phyloP scores from a whole-genome alignment of 2,329 filamentous ascomycete species.

The Bipolaris victoriae region DNA sequence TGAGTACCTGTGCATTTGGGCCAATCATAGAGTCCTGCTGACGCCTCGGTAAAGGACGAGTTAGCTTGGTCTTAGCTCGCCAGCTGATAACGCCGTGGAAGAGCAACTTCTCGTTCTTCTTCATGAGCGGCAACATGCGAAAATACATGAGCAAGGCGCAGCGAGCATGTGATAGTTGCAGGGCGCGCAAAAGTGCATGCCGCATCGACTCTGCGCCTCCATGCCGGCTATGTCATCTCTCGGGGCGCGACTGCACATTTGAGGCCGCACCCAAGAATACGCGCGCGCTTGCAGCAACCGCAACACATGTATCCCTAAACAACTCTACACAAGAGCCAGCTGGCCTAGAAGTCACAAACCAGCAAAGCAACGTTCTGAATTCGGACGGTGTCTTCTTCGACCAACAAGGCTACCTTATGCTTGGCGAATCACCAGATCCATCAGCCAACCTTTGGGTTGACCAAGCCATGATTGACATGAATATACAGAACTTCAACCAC shows the following conservation, averaged over 20 bases:
- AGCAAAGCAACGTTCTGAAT: background rate
- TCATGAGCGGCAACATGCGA: background rate
- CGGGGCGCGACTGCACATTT: constrained; percentile 1
- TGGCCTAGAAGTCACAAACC: background rate
- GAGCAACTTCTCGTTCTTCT: background rate
- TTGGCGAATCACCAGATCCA: background rate
- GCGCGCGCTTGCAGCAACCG: background rate
- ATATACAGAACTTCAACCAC: background rate
- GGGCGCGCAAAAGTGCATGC: constrained; percentile 1
- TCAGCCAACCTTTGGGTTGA: constrained; percentile 2
- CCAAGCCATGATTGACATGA: constrained; percentile 1
- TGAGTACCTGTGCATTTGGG: no score
- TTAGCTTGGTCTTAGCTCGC: background rate
- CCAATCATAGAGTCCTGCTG: no score
- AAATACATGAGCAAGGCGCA: constrained; percentile 6
- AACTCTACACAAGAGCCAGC: background rate
- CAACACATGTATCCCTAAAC: background rate
- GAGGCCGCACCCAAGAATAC: background rate
- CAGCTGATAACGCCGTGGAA: background rate
- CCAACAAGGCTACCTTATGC: background rate
- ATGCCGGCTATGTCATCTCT: constrained; percentile 6
- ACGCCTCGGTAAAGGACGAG: no score
- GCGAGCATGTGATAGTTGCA: constrained; percentile 2
- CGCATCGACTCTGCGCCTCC: constrained; percentile 3
- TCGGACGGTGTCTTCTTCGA: background rate